Conservation (phyloP, 805 yeast species). For the Ogataea philodendri region DNA sequence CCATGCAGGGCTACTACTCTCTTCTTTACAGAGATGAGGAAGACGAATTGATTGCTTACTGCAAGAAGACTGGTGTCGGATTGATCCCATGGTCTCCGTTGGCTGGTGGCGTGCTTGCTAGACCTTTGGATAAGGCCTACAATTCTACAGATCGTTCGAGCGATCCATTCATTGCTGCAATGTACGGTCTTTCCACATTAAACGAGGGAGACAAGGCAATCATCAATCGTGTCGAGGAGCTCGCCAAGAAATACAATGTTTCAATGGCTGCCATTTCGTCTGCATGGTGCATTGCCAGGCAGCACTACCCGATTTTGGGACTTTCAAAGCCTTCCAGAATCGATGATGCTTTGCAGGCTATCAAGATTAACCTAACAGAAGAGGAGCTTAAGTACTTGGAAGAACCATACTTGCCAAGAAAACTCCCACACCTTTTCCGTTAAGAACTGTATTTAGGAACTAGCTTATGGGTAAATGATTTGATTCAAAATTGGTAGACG, state of each 20-base stretch:
- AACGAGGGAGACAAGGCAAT: conserved; percentile 34
- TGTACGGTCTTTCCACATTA: conserved; percentile 19
- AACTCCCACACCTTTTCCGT: conserved; percentile 3
- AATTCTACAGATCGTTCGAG: conserved; percentile 9
- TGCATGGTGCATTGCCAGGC: conserved; percentile 55
- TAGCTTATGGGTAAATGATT: no score
- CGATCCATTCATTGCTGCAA: background rate
- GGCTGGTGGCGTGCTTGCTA: conserved; percentile 47
- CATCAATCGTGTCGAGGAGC: conserved; percentile 51
- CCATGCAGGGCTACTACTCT: conserved; percentile 59
- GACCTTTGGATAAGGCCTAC: conserved; percentile 36
- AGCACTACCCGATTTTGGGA: conserved; percentile 58
- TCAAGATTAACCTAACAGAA: conserved; percentile 38
- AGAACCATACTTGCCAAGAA: conserved; percentile 32
- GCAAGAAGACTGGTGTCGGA: conserved; percentile 51
- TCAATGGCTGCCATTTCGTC: conserved; percentile 54
- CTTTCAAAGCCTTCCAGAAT: conserved; percentile 45
- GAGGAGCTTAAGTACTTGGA: conserved; percentile 38
- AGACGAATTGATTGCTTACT: conserved; percentile 57
- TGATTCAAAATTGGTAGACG: no score
- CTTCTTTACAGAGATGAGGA: conserved; percentile 61
- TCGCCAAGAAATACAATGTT: conserved; percentile 46
- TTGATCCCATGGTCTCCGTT: conserved; percentile 59
- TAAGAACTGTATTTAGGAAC: no score
- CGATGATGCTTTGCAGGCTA: conserved; percentile 48